Base-by-base conservation (phyloP, 2,329 filamentous ascomycete species). In the Ramularia endophylla region DNA sequence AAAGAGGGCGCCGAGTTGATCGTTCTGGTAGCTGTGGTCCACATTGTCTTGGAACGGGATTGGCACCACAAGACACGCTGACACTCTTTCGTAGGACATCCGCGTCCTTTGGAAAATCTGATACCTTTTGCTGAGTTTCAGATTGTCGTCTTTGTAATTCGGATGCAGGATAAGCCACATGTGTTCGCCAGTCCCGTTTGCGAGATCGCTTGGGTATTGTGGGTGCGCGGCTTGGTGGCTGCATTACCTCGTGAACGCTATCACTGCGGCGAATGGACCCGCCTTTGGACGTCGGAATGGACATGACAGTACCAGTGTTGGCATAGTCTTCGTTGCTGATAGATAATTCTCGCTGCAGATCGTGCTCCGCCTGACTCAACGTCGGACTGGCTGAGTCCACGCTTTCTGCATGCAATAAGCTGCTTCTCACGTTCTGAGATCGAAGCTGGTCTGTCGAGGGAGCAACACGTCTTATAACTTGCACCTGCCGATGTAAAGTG, bases 321-420 rank as follows among this genome's bases (percentile, higher is more conserved):
- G 6, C 22, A 11, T 25, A 11, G 6, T 25, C 22, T 11, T 11
- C 22, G 11, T 6, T 11, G 6, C 6, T 25, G 22, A 11, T 11
- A 11, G 6, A 25, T 6, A 60, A 51, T 29, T 59, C 50, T 16
- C 43, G 39, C 17, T 58, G 48, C 27, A 64, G 46, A 19, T 68
- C 67, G 9, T 60, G 51, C 48, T 67, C 68, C 8, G 68, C 68
- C 52, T 73, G 64, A 44, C 68, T 72, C 35, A 71, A 55, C 1
- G 69, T 70, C n/a, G 69, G 69, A 41, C 66, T 72, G 13, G 39
- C 28, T 12, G 32, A 27, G 33, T 34, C 12, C 18, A 27, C 18
- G 11, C 18, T 22, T 13, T n/a, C 9, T 12, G 6, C 20, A 19
- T 29, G 11, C 27, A 18, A 19, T 27, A 16, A 20, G 29, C 27